Evolutionary conservation across 495 filamentous ascomycete species (phyloP), one percentile per base, ranked within the genome.

Genomic region (Xylaria scruposa): DNA sequence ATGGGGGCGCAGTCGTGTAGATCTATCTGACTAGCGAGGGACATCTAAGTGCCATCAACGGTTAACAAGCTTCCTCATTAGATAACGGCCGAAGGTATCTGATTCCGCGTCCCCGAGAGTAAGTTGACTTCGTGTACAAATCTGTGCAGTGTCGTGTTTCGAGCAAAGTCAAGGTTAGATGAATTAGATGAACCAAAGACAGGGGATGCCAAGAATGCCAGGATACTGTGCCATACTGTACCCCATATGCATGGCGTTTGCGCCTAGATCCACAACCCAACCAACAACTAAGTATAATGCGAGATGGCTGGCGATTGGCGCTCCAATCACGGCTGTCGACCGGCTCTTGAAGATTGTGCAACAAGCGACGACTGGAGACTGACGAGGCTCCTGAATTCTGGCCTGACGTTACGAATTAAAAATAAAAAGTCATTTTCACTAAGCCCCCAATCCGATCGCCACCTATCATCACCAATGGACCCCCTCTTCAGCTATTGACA

Each of bases 221-320:
- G 63, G 44, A 31, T 51, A n/a, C 24, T 51, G 65, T 44, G 19
- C 33, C 10, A n/a, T 67, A 67, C 49, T 42, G 65, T 67, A 56
- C 65, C 65, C 65, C 65, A 67, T 67, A 56, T 70, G 68, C 68
- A 70, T 70, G 68, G 68, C 68, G 68, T 70, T 51, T 53, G 47
- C 46, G 24, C 49, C 26, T 31, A 54, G 69, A 71, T 71, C 60
- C 61, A 59, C 68, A 64, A 58, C 26, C 53, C 40, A 38, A 38
- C 36, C 36, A 38, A 38, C 36, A 9, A 40, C 68, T 17, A n/a
- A n/a, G n/a, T n/a, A 19, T 5, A 40, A 71, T 71, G 61, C 61
- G 59, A 70, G 68, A 70, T 64, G 68, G 68, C 56, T 51, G 44
- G 31, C 67, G 60, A 44, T 71, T 56, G 69, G 49, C 53, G 44